Base-by-base conservation (phyloP, 495 filamentous ascomycete species). In the Tuber brumale region DNA sequence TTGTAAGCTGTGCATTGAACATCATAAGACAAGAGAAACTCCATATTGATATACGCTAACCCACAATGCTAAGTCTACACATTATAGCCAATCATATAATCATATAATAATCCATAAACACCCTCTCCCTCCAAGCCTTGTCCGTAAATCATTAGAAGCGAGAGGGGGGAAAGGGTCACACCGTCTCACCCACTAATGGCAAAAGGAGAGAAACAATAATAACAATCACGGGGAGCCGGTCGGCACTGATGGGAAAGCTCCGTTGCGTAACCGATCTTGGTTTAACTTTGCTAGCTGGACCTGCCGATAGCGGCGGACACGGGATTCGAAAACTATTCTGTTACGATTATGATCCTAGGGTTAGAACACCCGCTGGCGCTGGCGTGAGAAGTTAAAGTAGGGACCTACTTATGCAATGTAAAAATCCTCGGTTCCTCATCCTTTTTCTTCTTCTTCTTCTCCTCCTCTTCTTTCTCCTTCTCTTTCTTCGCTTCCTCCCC, bases 251-350 rank as follows among this genome's bases (percentile, higher is more conserved):
- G 95, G 95, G 75, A 97, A 97, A 27, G 89, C 85, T 43, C 87
- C 89, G 81, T 92, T 93, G 81, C 88, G 91, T 80, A 98, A 79
- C 41, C 94, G 88, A 81, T 97, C 93, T 41, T 90, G 88, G 82
- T 95, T 97, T 44, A 92, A 88, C 83, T 90, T 95, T 42, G 93
- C 90, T 71, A 92, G 88, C 83, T 97, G 94, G 21, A 88, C 88
- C 83, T 92, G 92, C 71, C 92, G 89, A 82, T 93, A 90, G 74
- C 90, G 90, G 80, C 93, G 91, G 72, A 97, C 81, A 31, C 95
- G 90, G 85, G 91, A 92, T 75, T 96, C 92, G 83, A 93, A 95
- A 83, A 98, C 95, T 44, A 89, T 90, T 82, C 93, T 96, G 82
- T 70, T 19, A 69, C 18, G 31, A 16, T 70, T 19, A 69, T 19